These are phyloP conservation scores for Sinapis alba DNA, from an alignment of 441 rosid genomes.

Conservation along the genomic window DNA sequence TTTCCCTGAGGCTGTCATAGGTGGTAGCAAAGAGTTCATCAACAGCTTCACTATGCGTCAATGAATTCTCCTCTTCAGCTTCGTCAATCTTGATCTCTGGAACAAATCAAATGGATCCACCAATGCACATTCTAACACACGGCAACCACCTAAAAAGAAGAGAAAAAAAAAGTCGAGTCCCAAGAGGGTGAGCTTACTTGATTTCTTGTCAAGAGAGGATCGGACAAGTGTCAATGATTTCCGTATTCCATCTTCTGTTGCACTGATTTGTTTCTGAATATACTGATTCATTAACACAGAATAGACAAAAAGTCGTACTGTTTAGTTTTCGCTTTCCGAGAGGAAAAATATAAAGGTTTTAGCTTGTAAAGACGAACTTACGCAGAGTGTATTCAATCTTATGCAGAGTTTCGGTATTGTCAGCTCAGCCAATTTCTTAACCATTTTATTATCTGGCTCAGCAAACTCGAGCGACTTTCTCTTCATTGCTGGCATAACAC, in stretches of 20 bases:
- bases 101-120: constrained; percentile 20
- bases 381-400: constrained; percentile 92
- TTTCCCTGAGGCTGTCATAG: constrained; percentile 71
- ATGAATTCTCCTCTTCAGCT: constrained; percentile 50
- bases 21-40: constrained; percentile 89
- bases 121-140: constrained; percentile 21
- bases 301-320: neutral
- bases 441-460: constrained; percentile 55
- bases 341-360: constrained; percentile 10
- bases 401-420: constrained; percentile 90
- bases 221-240: constrained; percentile 68
- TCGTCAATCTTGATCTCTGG: constrained; percentile 50
- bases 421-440: constrained; percentile 59
- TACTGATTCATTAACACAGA: constrained; percentile 56
- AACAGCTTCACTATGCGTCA: constrained; percentile 68
- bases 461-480: constrained; percentile 63
- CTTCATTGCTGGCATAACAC: constrained; percentile 67
- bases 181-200: constrained; percentile 47
- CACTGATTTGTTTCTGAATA: constrained; percentile 72
- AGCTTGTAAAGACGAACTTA: constrained; percentile 42
- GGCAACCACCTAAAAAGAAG: constrained; percentile 6
- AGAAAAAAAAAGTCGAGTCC: neutral
- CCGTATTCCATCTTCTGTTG: constrained; percentile 77
- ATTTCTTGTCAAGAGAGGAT: constrained; percentile 46
- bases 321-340: neutral